Base-by-base conservation (phyloP, 2,329 filamentous ascomycete genomes). In the Exophiala alcalophila region DNA sequence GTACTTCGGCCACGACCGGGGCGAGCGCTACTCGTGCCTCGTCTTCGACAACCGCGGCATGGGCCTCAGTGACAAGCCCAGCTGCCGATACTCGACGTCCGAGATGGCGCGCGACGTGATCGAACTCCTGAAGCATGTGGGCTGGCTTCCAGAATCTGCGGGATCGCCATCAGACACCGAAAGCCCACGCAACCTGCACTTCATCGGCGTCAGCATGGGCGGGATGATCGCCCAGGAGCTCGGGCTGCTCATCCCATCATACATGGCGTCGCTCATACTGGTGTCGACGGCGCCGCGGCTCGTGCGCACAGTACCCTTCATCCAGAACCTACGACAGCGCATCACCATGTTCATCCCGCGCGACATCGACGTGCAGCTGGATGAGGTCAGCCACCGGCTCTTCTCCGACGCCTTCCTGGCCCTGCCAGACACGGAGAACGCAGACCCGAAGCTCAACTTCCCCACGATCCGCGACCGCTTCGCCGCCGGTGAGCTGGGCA, bases 181-280 rank as follows among this genome's bases (percentile, higher is more conserved):
- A 64, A 40, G 51, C 73, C 59, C 56, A 71, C 66, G 73, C 69
- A 61, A 77, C 37, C 54, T 83, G 10, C 81, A 95, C 66, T 62
- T 94, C 38, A 71, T 85, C 23, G 89, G 88, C 42, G 80, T 91
- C 52, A 87, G 83, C 46, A 85, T 94, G 76, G 88, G 88, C 51
- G 88, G 89, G 58, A 94, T 95, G 89, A 91, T 95, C 57, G 80
- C 86, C 2, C 89, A 94, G 65, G 89, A 95, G 66, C 59, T 95
- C 3, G 76, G 40, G 4, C 56, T 60, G 44, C 49, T 62, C 4
- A 57, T 62, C 24, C 59, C 61, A 3, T 8, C 44, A 3, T 30
- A 42, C 11, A 31, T 57, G 11, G 47, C 49, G 3, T 77, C 73
- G 11, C 66, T 86, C 12, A 73, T 67, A 23, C 71, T 86, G 3